phyloP scores from a whole-genome alignment of 2,329 filamentous ascomycete species.

The Meredithiella fracta region DNA sequence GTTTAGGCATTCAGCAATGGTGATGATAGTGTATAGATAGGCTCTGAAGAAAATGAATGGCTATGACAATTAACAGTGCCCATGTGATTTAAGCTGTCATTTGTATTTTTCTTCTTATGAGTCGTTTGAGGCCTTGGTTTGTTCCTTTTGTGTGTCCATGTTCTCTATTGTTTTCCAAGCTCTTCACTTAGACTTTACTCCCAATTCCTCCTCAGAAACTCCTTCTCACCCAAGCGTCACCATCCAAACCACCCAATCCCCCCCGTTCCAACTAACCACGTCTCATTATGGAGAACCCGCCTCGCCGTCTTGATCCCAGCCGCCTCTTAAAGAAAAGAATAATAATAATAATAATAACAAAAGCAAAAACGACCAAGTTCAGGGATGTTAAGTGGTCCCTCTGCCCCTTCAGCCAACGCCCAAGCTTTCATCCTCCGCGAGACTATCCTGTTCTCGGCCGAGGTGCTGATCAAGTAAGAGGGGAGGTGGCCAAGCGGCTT shows the following conservation, averaged over 20 bases:
- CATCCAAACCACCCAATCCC: too few relatives aligned
- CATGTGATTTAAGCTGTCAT: too few relatives aligned
- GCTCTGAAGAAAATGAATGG: too few relatives aligned
- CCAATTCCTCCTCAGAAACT: too few relatives aligned
- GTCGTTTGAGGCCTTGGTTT: background rate
- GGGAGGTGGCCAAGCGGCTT: background rate
- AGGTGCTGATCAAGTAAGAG: background rate
- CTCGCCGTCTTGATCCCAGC: background rate
- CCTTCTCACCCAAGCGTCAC: too few relatives aligned
- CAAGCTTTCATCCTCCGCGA: conserved; percentile 2
- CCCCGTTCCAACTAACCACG: too few relatives aligned
- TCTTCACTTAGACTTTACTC: background rate
- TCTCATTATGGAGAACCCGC: background rate
- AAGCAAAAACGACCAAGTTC: background rate
- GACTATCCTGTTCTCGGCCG: conserved; percentile 1
- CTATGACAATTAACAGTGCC: too few relatives aligned
- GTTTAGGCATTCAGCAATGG: too few relatives aligned
- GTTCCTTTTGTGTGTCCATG: background rate
- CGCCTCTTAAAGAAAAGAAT: background rate
- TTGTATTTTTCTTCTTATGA: background rate
- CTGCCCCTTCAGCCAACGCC: background rate
- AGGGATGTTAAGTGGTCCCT: conserved; percentile 3
- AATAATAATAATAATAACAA: background rate
- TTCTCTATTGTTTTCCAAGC: background rate
- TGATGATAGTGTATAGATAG: too few relatives aligned